Conservation (phyloP, 768 basidiomycete species). For the Naganishia randhawae region DNA sequence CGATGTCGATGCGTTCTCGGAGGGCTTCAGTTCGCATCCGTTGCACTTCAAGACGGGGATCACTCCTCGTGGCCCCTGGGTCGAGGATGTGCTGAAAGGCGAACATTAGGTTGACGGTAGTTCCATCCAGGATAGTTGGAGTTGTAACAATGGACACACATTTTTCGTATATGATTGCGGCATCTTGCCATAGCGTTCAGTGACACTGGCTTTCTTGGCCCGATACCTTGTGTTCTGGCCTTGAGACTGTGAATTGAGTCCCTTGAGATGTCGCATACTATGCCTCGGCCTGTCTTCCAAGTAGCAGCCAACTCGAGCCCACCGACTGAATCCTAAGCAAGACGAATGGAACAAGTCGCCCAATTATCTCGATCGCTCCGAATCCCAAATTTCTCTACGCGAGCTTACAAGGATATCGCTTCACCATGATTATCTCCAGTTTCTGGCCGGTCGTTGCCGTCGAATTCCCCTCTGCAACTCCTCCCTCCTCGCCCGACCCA, state of each 20-base stretch:
- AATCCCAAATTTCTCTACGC: constrained; percentile 10
- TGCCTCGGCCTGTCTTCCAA: too few relatives aligned
- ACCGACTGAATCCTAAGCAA: too few relatives aligned
- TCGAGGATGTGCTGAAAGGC: constrained; percentile 22
- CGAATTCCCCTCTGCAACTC: background rate
- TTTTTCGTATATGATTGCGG: too few relatives aligned
- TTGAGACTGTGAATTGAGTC: too few relatives aligned
- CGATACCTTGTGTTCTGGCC: too few relatives aligned
- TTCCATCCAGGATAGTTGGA: too few relatives aligned
- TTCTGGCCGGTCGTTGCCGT: background rate
- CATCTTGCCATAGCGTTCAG: background rate
- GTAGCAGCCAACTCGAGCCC: too few relatives aligned
- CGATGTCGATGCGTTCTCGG: constrained; percentile 30
- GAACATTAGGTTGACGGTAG: constrained; percentile 1
- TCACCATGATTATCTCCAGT: background rate
- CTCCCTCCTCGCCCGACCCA: background rate
- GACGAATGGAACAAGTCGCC: too few relatives aligned
- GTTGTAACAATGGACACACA: too few relatives aligned
- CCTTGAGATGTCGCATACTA: too few relatives aligned
- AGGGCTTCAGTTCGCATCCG: constrained; percentile 32
- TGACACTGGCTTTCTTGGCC: too few relatives aligned
- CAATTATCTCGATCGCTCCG: constrained; percentile 3
- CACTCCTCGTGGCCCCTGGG: constrained; percentile 7
- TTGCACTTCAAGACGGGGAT: constrained; percentile 23
- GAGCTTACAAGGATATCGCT: background rate